Percentiles rank a stretch among this genome's conserved stretches.
Conservation (phyloP, 495 filamentous ascomycete genomes). For the Mytilinidion resinicola region DNA sequence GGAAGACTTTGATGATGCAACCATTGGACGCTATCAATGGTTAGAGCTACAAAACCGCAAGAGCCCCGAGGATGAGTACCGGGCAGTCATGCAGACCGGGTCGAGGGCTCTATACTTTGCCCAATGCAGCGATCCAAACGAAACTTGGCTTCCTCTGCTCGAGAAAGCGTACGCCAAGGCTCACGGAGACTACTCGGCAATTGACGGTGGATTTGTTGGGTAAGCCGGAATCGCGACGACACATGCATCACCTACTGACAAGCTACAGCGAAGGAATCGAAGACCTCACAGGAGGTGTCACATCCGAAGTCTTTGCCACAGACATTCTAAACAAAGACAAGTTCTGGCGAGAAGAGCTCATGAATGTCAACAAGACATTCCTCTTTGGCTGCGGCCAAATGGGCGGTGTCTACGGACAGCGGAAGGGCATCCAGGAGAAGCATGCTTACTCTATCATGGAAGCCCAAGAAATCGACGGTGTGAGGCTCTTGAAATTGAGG, state of each 20-base stretch:
- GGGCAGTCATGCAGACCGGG: constrained; percentile 65
- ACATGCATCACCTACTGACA: constrained; percentile 1
- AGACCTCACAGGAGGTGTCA: constrained; percentile 88
- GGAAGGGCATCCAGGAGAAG: constrained; percentile 71
- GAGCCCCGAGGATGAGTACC: constrained; percentile 73
- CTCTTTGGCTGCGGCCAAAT: constrained; percentile 72
- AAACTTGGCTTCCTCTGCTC: constrained; percentile 90
- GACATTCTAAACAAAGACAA: constrained; percentile 82
- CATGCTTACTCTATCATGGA: constrained; percentile 90
- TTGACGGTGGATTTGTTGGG: constrained; percentile 79
- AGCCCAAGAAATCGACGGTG: constrained; percentile 66
- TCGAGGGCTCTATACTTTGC: constrained; percentile 80
- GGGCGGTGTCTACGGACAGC: constrained; percentile 45
- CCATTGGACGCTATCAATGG: constrained; percentile 61
- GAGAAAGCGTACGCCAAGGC: constrained; percentile 97
- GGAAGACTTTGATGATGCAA: constrained; percentile 72
- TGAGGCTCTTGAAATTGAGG: constrained; percentile 67
- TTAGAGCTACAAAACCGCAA: constrained; percentile 59
- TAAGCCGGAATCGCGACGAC: constrained; percentile 26
- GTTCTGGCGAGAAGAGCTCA: constrained; percentile 83
- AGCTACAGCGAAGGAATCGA: constrained; percentile 70
- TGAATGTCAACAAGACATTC: constrained; percentile 80
- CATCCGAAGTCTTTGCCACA: constrained; percentile 67
- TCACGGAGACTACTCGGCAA: constrained; percentile 77
- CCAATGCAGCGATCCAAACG: constrained; percentile 75